Evolutionary conservation across 2,329 filamentous ascomycete genomes (phyloP).

Genomic region (Colletotrichum liaoningense): DNA sequence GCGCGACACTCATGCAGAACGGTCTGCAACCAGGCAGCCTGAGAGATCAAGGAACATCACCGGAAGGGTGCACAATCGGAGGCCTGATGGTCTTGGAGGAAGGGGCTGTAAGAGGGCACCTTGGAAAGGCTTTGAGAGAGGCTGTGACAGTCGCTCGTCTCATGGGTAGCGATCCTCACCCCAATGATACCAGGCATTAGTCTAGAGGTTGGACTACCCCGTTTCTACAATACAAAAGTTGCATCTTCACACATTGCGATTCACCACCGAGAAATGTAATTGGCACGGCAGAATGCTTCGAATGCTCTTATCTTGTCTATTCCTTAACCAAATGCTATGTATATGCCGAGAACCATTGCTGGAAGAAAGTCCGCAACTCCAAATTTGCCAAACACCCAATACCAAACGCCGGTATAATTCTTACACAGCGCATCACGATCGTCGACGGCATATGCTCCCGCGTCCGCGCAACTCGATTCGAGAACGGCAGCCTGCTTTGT

Average conservation of each 20-base stretch:
- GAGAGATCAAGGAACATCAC: slow-evolving; percentile 68
- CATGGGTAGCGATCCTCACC: slow-evolving; percentile 52
- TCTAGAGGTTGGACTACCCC: too few relatives aligned
- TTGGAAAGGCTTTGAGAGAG: slow-evolving; percentile 57
- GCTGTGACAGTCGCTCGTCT: slow-evolving; percentile 57
- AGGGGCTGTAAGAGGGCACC: slow-evolving; percentile 58
- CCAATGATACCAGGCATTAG: slow-evolving; percentile 50
- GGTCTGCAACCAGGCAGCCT: slow-evolving; percentile 68
- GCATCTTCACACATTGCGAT: too few relatives aligned
- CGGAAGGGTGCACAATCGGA: slow-evolving; percentile 70
- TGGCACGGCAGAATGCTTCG: too few relatives aligned
- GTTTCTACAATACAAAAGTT: too few relatives aligned
- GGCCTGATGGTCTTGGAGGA: slow-evolving; percentile 71
- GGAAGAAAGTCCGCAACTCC: slow-evolving; percentile 22
- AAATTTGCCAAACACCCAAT: slow-evolving; percentile 44
- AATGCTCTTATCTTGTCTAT: too few relatives aligned
- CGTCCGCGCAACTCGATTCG: slow-evolving; percentile 39
- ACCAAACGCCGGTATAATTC: slow-evolving; percentile 47
- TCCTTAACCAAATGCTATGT: neutral
- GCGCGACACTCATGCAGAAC: slow-evolving; percentile 61
- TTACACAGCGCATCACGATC: slow-evolving; percentile 42
- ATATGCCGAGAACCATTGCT: neutral
- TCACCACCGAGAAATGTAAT: too few relatives aligned
- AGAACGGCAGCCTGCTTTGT: slow-evolving; percentile 36
- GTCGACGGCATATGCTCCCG: slow-evolving; percentile 41